Evolutionary conservation across 345 rosid species (phyloP).

Genomic region (Boechera divaricarpa): DNA sequence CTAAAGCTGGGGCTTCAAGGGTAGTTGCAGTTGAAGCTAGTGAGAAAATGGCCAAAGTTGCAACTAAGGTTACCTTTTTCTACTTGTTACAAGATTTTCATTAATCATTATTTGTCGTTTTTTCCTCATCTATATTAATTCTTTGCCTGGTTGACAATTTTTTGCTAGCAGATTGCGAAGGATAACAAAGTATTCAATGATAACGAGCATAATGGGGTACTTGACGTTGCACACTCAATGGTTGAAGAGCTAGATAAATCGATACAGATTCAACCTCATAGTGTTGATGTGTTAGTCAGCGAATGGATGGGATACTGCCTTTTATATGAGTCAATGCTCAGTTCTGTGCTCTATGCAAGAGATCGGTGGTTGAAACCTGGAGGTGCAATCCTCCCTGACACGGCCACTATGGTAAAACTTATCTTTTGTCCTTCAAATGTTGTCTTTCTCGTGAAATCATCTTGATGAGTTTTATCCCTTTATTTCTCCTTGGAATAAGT

Average conservation of each 20-base stretch:
- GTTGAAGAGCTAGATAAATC: constrained; percentile 76
- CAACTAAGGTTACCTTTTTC: constrained; percentile 67
- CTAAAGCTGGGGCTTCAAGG: constrained; percentile 91
- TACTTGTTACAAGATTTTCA: constrained; percentile 21
- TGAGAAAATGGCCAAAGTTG: constrained; percentile 91
- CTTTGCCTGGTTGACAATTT: not conserved
- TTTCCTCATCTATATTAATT: not conserved
- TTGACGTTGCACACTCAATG: constrained; percentile 88
- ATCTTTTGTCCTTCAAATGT: not conserved
- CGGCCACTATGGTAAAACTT: constrained; percentile 74
- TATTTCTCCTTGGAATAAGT: constrained; percentile 48
- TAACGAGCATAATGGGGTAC: constrained; percentile 51
- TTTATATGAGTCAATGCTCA: constrained; percentile 91
- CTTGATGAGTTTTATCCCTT: constrained; percentile 23
- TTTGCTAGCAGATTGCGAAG: constrained; percentile 70
- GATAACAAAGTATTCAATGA: constrained; percentile 64
- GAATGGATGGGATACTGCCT: constrained; percentile 99
- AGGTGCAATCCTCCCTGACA: constrained; percentile 97
- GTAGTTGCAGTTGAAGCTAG: constrained; percentile 96
- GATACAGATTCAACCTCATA: constrained; percentile 66
- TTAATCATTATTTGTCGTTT: constrained; percentile 14
- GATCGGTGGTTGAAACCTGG: constrained; percentile 98
- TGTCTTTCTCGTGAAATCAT: not conserved
- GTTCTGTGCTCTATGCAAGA: constrained; percentile 90
- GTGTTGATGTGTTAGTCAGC: constrained; percentile 79